Evolutionary conservation across 352 stramenopile species (phyloP).

Genomic region (Saprolegnia diclina): DNA sequence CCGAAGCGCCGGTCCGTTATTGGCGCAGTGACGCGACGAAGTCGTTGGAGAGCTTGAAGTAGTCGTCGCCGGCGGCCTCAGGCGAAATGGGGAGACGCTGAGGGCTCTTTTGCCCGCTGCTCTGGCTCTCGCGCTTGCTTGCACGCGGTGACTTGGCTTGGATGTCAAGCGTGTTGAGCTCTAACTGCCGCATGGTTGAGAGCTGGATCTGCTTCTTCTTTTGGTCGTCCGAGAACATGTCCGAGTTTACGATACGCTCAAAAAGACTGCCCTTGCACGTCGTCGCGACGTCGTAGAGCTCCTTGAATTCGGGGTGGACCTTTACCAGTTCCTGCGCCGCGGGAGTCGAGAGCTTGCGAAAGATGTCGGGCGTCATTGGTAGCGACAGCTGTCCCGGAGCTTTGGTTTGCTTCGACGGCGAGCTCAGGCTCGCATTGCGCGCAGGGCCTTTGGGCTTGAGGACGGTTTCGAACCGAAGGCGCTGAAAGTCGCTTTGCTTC

Average conservation of each 20-base stretch:
- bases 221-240: conserved; percentile 27
- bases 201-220: conserved; percentile 26
- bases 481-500: conserved; percentile 25
- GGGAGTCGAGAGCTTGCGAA: conserved; percentile 23
- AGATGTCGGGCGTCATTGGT: conserved; percentile 22
- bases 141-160: conserved; percentile 16
- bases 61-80: conserved; percentile 18
- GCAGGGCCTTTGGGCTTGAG: conserved; percentile 20
- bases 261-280: conserved; percentile 23
- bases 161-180: conserved; percentile 22
- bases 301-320: conserved; percentile 26
- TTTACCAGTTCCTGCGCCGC: conserved; percentile 22
- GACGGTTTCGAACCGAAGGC: conserved; percentile 9
- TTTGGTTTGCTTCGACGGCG: background rate
- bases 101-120: background rate
- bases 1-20: background rate
- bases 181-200: conserved; percentile 5
- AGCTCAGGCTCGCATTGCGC: background rate
- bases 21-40: conserved; percentile 15
- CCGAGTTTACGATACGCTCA: conserved; percentile 21
- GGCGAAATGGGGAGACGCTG: conserved; percentile 2
- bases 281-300: conserved; percentile 23
- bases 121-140: conserved; percentile 3
- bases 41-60: conserved; percentile 21
- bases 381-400: conserved; percentile 1